Evolutionary conservation across 768 basidiomycete species (phyloP), one percentile per base, ranked within the genome.

Genomic region (Boletus patriciae): DNA sequence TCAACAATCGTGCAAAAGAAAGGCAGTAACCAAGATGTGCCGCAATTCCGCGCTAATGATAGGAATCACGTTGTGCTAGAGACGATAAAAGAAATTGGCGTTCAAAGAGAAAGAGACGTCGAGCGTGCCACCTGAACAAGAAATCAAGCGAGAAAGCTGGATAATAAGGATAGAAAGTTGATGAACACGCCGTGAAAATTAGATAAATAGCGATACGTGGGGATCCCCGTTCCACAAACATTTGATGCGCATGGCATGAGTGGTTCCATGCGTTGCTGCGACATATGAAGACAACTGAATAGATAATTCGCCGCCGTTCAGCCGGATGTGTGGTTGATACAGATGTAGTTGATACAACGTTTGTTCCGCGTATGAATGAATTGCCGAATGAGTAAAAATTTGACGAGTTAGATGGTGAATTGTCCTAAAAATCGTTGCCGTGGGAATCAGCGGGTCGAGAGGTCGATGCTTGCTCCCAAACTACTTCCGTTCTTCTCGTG

Each of bases 261-360:
- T 50, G 40, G 42, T 60, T 60, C 57, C 70, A 62, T 67, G 59
- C 55, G 42, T 68, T 63, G 60, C 52, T 55, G 56, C 50, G 59
- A 68, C 64, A 57, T 65, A 66, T 58, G 60, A 61, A 63, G 69
- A 63, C 67, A 71, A 63, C 61, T 51, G 59, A 59, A 71, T 73
- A 73, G 62, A 64, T 72, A 59, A 67, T 62, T 55, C 47, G 53
- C 60, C 56, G 61, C 45, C 60, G 47, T 62, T 63, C 65, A 62
- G 62, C 62, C 53, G 57, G 56, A 63, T 54, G 61, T 58, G 52
- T 64, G 70, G 61, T 73, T 66, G 70, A 72, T 72, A 72, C 70
- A 72, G 63, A 59, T 64, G 60, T 70, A 62, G 60, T 66, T 73
- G 72, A 64, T 72, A 71, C 70, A 73, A 63, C 70, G 52, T 68